These are phyloP conservation scores for Phoenix dactylifera DNA, from an alignment of 176 grass and related monocot genomes.

Conservation along the genomic window DNA sequence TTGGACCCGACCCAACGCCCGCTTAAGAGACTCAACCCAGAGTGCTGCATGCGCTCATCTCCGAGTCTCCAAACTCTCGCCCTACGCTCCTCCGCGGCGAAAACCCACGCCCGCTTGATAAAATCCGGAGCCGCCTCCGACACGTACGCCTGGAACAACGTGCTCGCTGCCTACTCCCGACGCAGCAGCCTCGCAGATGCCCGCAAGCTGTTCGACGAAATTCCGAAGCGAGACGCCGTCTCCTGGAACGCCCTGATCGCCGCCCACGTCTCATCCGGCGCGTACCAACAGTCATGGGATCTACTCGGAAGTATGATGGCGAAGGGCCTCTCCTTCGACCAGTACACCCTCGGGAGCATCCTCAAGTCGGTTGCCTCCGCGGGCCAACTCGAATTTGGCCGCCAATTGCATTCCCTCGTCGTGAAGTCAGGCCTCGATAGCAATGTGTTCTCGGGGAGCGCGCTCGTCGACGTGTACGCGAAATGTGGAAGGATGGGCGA, in stretches of 20 bases:
- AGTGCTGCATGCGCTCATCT: constrained; percentile 17
- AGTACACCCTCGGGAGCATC: constrained; percentile 37
- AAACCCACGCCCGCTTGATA: constrained; percentile 34
- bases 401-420: constrained; percentile 37
- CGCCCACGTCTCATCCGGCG: constrained; percentile 21
- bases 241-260: constrained; percentile 65
- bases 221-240: constrained; percentile 28
- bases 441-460: constrained; percentile 28
- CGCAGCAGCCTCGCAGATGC: constrained; percentile 16
- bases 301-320: constrained; percentile 28
- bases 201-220: constrained; percentile 45
- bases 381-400: constrained; percentile 8
- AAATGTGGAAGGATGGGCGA: constrained; percentile 32
- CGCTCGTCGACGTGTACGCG: constrained; percentile 32
- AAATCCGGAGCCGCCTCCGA: constrained; percentile 31
- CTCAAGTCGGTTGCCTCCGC: constrained; percentile 25
- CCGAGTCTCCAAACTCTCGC: background rate
- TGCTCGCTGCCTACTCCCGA: constrained; percentile 40
- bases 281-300: constrained; percentile 18
- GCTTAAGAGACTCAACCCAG: no score
- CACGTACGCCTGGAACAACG: constrained; percentile 39
- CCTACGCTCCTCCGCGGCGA: constrained; percentile 17
- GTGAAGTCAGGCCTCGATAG: constrained; percentile 24
- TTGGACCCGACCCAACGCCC: no score
- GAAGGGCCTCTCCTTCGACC: constrained; percentile 17